phyloP scores from a whole-genome alignment of 371 early-diverging fungal genomes.

The Blakeslea trispora region DNA sequence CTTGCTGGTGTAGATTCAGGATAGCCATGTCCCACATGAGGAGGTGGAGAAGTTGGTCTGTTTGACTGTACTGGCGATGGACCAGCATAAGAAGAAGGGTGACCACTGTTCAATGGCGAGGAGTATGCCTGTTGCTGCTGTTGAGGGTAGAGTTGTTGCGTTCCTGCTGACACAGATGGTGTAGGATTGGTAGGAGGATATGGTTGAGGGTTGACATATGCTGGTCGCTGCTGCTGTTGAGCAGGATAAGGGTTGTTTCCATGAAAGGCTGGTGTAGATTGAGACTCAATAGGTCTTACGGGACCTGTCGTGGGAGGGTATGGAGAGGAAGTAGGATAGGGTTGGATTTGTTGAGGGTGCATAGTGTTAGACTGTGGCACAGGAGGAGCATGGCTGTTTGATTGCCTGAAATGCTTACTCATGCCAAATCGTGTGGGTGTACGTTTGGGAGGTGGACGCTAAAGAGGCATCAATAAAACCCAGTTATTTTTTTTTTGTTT shows the following conservation, averaged over 20 bases:
- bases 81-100: conserved; percentile 20
- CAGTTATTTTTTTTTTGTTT: too few relatives aligned
- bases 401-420: conserved; percentile 19
- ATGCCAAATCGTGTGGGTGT: conserved; percentile 42
- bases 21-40: background rate
- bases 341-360: conserved; percentile 9
- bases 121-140: conserved; percentile 9
- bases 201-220: conserved; percentile 7
- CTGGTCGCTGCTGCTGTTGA: conserved; percentile 10
- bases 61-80: conserved; percentile 23
- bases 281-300: conserved; percentile 24
- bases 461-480: too few relatives aligned
- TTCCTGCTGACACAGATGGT: conserved; percentile 17
- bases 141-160: conserved; percentile 11
- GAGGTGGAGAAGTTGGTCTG: conserved; percentile 22
- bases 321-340: conserved; percentile 15
- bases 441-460: conserved; percentile 46
- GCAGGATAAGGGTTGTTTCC: conserved; percentile 4
- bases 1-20: background rate
- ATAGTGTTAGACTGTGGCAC: conserved; percentile 13
- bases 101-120: background rate
- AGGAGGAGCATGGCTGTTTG: conserved; percentile 23
- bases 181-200: conserved; percentile 20
- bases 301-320: conserved; percentile 9
- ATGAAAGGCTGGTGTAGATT: conserved; percentile 29